Evolutionary conservation across 169 alveolate genomes (phyloP).

Genomic region (Plasmodium adleri): DNA sequence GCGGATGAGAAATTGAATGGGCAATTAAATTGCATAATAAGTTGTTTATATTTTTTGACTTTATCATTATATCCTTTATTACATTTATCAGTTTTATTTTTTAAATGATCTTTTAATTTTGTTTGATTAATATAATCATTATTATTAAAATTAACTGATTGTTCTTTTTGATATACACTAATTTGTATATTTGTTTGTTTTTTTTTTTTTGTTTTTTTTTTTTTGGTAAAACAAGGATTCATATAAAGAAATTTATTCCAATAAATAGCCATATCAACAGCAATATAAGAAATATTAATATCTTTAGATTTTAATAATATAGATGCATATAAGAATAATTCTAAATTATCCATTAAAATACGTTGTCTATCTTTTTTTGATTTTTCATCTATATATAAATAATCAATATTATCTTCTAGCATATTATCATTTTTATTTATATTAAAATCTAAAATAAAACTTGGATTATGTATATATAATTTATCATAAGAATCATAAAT

Average conservation of each 20-base stretch:
- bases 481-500: slow-evolving; percentile 28
- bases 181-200: neutral
- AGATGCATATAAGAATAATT: slow-evolving; percentile 27
- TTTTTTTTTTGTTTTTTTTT: neutral
- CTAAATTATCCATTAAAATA: slow-evolving; percentile 24
- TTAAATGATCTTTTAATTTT: slow-evolving; percentile 35
- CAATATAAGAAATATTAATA: slow-evolving; percentile 30
- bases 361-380: slow-evolving; percentile 5
- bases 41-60: slow-evolving; percentile 29
- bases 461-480: slow-evolving; percentile 11
- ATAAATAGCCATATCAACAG: slow-evolving; percentile 54
- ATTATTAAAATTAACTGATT: neutral
- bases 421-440: slow-evolving; percentile 1
- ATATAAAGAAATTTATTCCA: slow-evolving; percentile 37
- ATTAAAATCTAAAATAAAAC: slow-evolving; percentile 11
- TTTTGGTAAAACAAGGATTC: slow-evolving; percentile 10
- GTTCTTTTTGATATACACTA: neutral
- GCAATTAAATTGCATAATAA: slow-evolving; percentile 36
- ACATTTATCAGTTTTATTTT: slow-evolving; percentile 48
- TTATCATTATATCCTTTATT: slow-evolving; percentile 37
- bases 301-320: slow-evolving; percentile 43
- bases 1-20: slow-evolving; percentile 68
- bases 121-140: slow-evolving; percentile 21
- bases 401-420: slow-evolving; percentile 3
- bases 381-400: slow-evolving; percentile 6